phyloP scores from a whole-genome alignment of 176 grass and related monocot species.

The Aegilops bicornis region DNA sequence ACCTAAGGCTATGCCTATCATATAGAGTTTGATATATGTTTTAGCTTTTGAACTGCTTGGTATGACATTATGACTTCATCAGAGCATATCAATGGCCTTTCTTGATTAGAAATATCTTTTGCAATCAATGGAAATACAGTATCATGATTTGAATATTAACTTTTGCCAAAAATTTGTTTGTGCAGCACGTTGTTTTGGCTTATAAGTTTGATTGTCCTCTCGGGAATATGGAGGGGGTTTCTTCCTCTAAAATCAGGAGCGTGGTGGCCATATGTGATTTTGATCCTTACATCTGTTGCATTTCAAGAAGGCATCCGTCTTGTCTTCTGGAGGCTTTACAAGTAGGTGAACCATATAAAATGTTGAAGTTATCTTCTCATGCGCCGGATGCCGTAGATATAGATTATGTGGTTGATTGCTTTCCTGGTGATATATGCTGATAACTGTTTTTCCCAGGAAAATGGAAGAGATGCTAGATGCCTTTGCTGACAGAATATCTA shows the following conservation, averaged over 20 bases:
- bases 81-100: background rate
- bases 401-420: background rate
- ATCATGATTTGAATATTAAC: conserved; percentile 20
- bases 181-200: conserved; percentile 93
- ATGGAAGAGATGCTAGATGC: conserved; percentile 89
- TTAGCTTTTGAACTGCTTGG: background rate
- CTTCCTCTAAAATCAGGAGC: conserved; percentile 70
- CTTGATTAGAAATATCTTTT: background rate
- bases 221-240: conserved; percentile 79
- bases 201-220: conserved; percentile 85
- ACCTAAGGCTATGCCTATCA: background rate
- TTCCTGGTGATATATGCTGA: conserved; percentile 5
- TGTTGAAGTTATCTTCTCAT: background rate
- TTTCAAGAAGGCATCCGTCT: conserved; percentile 80
- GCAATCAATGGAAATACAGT: background rate
- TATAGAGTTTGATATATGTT: background rate
- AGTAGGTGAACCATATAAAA: conserved; percentile 52
- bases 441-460: conserved; percentile 66
- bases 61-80: background rate
- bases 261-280: conserved; percentile 69
- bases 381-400: background rate
- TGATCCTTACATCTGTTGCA: conserved; percentile 78
- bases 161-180: conserved; percentile 1
- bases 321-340: conserved; percentile 96
- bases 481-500: conserved; percentile 88